phyloP scores from a whole-genome alignment of 2,329 filamentous ascomycete species.

The Cryphonectria carpinicola region DNA sequence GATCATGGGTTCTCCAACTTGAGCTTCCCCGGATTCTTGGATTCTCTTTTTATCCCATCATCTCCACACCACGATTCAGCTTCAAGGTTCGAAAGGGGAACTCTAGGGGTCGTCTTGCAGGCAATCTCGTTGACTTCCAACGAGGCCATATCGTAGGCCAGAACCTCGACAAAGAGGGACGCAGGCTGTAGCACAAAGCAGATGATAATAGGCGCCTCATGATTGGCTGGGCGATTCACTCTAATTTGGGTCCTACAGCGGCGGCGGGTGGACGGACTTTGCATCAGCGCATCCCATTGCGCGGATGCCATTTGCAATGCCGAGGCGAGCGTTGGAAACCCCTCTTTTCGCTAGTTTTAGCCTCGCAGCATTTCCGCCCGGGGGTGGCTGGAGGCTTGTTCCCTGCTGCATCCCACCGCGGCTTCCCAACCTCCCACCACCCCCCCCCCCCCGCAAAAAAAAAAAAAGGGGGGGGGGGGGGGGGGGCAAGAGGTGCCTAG shows the following conservation, averaged over 20 bases:
- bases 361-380: background rate
- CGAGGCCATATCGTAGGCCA: background rate
- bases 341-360: slow-evolving; percentile 10
- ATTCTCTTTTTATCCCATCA: background rate
- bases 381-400: slow-evolving; percentile 13
- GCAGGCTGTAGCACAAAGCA: background rate
- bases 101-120: background rate
- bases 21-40: slow-evolving; percentile 1
- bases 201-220: background rate
- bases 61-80: background rate
- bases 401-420: background rate
- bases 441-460: no score
- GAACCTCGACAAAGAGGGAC: background rate
- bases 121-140: background rate
- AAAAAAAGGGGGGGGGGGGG: no score
- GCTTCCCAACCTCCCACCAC: background rate
- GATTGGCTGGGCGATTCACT: background rate
- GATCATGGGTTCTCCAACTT: slow-evolving; percentile 5
- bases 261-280: background rate
- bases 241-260: background rate
- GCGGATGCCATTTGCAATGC: slow-evolving; percentile 8
- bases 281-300: background rate
- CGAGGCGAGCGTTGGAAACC: slow-evolving; percentile 9
- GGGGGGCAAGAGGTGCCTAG: background rate
- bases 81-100: background rate